A percentile compares a stretch with the other conserved stretches of the same genome.
These are phyloP conservation scores for Sporisorium exsertum DNA, from an alignment of 1,284 basidiomycete species.

Conservation along the genomic window DNA sequence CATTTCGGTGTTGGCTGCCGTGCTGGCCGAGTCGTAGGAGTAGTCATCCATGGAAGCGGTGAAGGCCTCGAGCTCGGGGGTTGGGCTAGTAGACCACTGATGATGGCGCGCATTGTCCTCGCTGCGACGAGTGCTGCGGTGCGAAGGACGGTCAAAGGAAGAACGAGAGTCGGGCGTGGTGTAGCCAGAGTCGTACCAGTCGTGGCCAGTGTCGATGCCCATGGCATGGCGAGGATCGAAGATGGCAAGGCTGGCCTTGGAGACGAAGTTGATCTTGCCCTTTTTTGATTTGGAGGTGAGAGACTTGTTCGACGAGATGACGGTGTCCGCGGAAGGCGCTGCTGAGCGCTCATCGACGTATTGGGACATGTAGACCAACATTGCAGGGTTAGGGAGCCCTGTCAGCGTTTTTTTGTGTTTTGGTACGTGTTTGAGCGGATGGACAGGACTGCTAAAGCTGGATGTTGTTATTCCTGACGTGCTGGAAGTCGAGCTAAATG, in stretches of 20 bases:
- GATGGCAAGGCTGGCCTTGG: conserved; percentile 63
- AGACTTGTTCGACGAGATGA: conserved; percentile 12
- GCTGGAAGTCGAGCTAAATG: background rate
- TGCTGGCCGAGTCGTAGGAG: conserved; percentile 4
- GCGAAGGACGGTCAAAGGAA: conserved; percentile 28
- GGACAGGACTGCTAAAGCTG: background rate
- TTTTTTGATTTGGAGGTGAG: conserved; percentile 37
- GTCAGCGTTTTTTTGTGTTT: background rate
- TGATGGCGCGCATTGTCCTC: conserved; percentile 8
- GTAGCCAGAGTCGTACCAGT: conserved; percentile 35
- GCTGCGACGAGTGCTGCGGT: conserved; percentile 10
- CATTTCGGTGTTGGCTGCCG: conserved; percentile 18
- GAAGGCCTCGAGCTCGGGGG: conserved; percentile 62
- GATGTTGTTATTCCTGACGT: background rate
- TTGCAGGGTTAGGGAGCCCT: background rate
- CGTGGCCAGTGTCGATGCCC: conserved; percentile 57
- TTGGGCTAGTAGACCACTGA: conserved; percentile 49
- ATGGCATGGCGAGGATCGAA: conserved; percentile 64
- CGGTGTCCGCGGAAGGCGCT: conserved; percentile 10
- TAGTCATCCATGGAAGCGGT: conserved; percentile 37
- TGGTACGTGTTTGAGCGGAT: background rate
- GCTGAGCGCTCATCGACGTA: conserved; percentile 34
- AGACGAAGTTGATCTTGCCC: conserved; percentile 63
- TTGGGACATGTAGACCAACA: conserved; percentile 44
- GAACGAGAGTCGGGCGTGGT: conserved; percentile 15